Conservation (phyloP, 2,329 filamentous ascomycete genomes). For the Aspergillus sp. region DNA sequence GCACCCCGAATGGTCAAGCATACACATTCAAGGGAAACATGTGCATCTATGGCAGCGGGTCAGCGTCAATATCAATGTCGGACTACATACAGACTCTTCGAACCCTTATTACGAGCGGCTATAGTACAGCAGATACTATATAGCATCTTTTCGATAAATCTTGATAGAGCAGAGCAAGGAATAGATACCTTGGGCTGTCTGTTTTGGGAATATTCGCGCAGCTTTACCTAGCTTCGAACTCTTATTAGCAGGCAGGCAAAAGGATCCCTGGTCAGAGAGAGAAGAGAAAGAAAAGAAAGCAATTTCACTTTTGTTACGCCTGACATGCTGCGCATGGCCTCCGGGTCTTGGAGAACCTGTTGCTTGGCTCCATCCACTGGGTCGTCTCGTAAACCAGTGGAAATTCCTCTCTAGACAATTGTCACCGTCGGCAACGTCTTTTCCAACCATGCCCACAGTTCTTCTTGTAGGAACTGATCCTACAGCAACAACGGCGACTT, state of each 20-base stretch:
- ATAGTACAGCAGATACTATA: constrained; percentile 49
- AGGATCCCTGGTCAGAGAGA: constrained; percentile 29
- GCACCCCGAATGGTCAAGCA: constrained; percentile 8
- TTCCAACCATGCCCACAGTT: constrained; percentile 1
- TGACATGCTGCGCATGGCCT: constrained; percentile 22
- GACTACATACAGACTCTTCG: constrained; percentile 21
- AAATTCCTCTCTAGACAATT: constrained; percentile 14
- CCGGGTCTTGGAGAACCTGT: constrained; percentile 11
- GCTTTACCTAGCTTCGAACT: constrained; percentile 63
- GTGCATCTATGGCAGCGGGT: constrained; percentile 8
- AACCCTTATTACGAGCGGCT: constrained; percentile 33
- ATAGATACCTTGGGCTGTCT: constrained; percentile 37
- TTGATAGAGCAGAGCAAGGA: constrained; percentile 59
- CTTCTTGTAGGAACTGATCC: constrained; percentile 7
- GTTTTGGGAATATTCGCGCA: constrained; percentile 31
- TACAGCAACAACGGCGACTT: background rate
- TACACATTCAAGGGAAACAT: constrained; percentile 5
- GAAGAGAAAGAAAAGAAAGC: constrained; percentile 26
- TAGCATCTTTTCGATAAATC: constrained; percentile 63
- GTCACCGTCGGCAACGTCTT: constrained; percentile 3
- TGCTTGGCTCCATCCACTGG: constrained; percentile 16
- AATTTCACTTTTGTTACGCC: constrained; percentile 33
- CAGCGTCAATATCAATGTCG: constrained; percentile 16
- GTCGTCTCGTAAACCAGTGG: constrained; percentile 23
- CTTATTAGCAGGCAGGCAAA: constrained; percentile 67